Percentiles rank a stretch among this genome's conserved stretches.
Evolutionary conservation across 2,329 filamentous ascomycete genomes (phyloP).

Genomic region (Talaromyces pinophilus): DNA sequence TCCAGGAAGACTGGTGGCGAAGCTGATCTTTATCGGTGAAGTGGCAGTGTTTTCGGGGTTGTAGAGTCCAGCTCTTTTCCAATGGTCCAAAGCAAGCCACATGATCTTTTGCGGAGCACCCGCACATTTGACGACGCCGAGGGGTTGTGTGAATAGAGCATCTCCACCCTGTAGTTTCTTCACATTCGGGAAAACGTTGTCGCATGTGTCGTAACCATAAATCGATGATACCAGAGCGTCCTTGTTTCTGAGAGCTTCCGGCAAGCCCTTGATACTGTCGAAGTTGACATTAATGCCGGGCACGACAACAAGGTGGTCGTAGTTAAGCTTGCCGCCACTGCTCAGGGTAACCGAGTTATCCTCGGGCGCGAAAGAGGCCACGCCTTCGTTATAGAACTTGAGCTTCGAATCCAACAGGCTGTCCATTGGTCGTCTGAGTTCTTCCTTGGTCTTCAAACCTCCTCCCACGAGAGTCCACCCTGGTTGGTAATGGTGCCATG

Average conservation of each 20-base stretch:
- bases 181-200: conserved; percentile 56
- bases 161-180: conserved; percentile 52
- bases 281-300: conserved; percentile 59
- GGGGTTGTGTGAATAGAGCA: conserved; percentile 62
- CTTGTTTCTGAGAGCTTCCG: conserved; percentile 56
- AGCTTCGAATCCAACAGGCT: conserved; percentile 61
- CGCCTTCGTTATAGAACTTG: conserved; percentile 59
- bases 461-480: conserved; percentile 70
- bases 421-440: conserved; percentile 55
- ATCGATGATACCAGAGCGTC: conserved; percentile 57
- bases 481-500: conserved; percentile 68
- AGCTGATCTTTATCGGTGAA: conserved; percentile 53
- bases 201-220: conserved; percentile 58
- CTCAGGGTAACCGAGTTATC: conserved; percentile 58
- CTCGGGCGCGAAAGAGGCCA: conserved; percentile 56
- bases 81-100: conserved; percentile 63
- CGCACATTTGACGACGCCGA: conserved; percentile 61
- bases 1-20: conserved; percentile 56
- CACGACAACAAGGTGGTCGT: conserved; percentile 65
- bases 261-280: conserved; percentile 56
- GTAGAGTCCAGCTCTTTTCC: conserved; percentile 58
- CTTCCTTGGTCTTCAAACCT: conserved; percentile 63
- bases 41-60: conserved; percentile 41
- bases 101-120: conserved; percentile 64
- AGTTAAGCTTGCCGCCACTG: conserved; percentile 59